Base-by-base conservation (phyloP, 1,284 basidiomycete genomes). In the Fomes fomentarius region DNA sequence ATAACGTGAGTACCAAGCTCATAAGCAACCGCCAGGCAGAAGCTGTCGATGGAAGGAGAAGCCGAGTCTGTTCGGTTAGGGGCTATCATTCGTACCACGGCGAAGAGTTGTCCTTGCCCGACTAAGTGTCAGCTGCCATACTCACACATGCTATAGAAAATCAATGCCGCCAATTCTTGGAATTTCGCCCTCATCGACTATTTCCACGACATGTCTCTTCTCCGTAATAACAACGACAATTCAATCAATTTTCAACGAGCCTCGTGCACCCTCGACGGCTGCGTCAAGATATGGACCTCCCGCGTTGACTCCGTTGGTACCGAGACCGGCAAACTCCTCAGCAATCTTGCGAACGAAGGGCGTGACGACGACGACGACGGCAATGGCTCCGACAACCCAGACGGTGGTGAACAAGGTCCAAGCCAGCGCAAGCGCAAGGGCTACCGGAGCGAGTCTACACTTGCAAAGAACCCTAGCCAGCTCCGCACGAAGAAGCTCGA, bases 241-340 rank as follows among this genome's bases (percentile, higher is more conserved):
- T 90, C 92, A 17, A 98, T 99, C 82, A 98, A 99, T 74, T 99
- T 99, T 69, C 96, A 98, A 72, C 96, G 97, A 68, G 96, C 96
- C 10, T 96, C 94, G 0, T 97, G 91, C 70, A 99, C 96, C 0
- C 84, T 99, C 17, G 97, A 99, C 57, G 97, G 97, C 5, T 99
- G 97, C 72, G 94, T 99, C 71, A 99, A 99, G 76, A 97, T 99
- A 56, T 99, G 96, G 96, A 99, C 96, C 1, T 95, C 92, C 62
- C 89, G 96, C 52, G 97, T 99, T 34, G 96, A 99, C 71, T 94
- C 91, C 61, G 95, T 98, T 38, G 94, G 94, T 11, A 96, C 93
- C 0, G 97, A 99, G 73, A 98, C 96, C 0, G 95, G 95, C 30
- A 98, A 98, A 69, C 82, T 99, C 11, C 80, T 98, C 46, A 94